A percentile compares a stretch with the other conserved stretches of the same genome.
These are phyloP conservation scores for Sporothrix sp. DNA, from an alignment of 2,329 filamentous ascomycete genomes.

Conservation along the genomic window DNA sequence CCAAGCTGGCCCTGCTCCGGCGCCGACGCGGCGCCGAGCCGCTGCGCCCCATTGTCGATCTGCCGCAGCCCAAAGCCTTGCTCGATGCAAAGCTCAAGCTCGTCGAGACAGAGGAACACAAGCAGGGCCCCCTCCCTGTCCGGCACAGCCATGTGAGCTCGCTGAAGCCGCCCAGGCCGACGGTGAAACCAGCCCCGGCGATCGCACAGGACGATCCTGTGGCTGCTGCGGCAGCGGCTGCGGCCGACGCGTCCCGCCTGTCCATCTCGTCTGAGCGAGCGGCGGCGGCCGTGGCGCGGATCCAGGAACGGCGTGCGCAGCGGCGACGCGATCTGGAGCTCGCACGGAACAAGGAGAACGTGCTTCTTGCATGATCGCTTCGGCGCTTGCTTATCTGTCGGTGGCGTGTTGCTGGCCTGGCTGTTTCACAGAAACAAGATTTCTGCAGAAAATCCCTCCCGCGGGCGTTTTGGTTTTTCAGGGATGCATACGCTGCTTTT, in stretches of 20 bases:
- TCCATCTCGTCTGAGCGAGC: slow-evolving; percentile 40
- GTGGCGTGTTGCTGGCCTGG: too few relatives aligned
- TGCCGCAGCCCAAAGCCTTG: neutral
- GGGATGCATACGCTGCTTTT: too few relatives aligned
- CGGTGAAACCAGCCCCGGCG: neutral
- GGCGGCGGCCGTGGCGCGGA: slow-evolving; percentile 44
- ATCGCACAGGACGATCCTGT: neutral
- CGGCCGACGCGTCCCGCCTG: slow-evolving; percentile 26
- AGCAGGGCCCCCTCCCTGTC: neutral
- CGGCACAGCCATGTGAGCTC: neutral
- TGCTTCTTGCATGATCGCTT: slow-evolving; percentile 26
- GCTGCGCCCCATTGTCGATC: slow-evolving; percentile 10
- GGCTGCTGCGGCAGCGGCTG: neutral
- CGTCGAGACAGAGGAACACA: neutral
- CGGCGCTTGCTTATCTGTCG: neutral
- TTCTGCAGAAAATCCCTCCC: too few relatives aligned
- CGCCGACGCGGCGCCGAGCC: slow-evolving; percentile 12
- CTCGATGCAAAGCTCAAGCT: neutral
- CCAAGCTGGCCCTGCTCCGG: neutral
- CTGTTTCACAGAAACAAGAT: too few relatives aligned
- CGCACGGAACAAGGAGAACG: slow-evolving; percentile 42
- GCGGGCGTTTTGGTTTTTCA: too few relatives aligned
- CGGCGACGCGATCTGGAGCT: slow-evolving; percentile 24
- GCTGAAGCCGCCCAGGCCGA: neutral
- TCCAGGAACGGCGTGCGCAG: slow-evolving; percentile 45